Base-by-base conservation (phyloP, 441 rosid genomes). In the Erodium moschatum region DNA sequence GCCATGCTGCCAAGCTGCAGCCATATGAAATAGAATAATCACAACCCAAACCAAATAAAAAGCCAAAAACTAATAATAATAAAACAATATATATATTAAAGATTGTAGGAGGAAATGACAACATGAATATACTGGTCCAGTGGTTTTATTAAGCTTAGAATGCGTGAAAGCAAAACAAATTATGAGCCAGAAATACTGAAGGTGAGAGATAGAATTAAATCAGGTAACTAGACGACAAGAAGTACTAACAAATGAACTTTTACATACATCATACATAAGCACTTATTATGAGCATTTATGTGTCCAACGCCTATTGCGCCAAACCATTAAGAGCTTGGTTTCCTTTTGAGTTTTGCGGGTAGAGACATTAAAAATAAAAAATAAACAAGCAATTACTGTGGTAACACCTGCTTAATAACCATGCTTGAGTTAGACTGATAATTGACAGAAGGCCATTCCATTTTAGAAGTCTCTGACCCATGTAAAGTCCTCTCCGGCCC, bases 1-100 rank as follows among this genome's bases (percentile, higher is more conserved):
- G 83, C 70, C 70, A 67, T 40, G 52, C 75, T 72, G 69, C 72
- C 76, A 73, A 81, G 78, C 96, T 91, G 87, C 80, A 82, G 76
- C 61, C 58, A 77, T 27, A 73, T 15, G 19, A 75, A 71, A 74
- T 21, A 8, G 6, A 58, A 19, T 7, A 65, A 50, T 29, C 38
- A 60, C 40, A 44, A 70, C 31, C 62, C n/a, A 27, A 65, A 21
- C 58, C 46, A 42, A 67, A 64, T 29, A 56, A 5, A 61, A 63
- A 67, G n/a, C 46, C 66, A 1, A 10, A 19, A 58, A 15, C 11
- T 16, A 56, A 58, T 19, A 20, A 10, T 58, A 58, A 19, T 46
- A 46, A 46, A 10, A 42, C 48, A 33, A 33, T n/a, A n/a, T n/a
- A n/a, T n/a, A n/a, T 35, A 35, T 35, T 42, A 42, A 42, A 42